Evolutionary conservation across 176 grass and related monocot species (phyloP).

Genomic region (Carex cristatella): DNA sequence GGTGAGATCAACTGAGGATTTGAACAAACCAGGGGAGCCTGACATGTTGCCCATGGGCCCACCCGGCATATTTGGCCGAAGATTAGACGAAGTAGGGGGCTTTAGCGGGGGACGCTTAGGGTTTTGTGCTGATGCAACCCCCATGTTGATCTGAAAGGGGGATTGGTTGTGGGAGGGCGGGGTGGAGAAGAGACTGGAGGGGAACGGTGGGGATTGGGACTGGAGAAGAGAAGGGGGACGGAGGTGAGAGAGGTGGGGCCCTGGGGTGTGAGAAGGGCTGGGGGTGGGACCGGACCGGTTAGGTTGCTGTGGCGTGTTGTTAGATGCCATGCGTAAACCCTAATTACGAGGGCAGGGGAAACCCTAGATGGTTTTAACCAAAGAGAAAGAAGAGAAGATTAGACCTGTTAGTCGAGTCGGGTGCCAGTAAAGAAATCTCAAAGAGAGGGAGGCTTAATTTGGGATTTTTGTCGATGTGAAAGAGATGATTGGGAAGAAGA

Average conservation of each 20-base stretch:
- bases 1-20: constrained; percentile 48
- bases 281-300: background rate
- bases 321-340: constrained; percentile 4
- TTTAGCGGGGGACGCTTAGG: constrained; percentile 70
- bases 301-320: constrained; percentile 17
- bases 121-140: constrained; percentile 27
- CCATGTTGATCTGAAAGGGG: constrained; percentile 88
- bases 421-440: background rate
- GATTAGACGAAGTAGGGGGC: constrained; percentile 34
- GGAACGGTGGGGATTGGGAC: constrained; percentile 37
- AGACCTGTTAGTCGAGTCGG: background rate
- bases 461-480: background rate
- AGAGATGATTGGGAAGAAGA: background rate
- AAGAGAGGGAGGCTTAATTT: background rate
- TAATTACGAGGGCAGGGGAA: background rate
- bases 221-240: constrained; percentile 46
- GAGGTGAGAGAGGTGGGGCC: constrained; percentile 49
- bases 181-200: constrained; percentile 50
- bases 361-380: background rate
- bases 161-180: constrained; percentile 51
- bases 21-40: constrained; percentile 21
- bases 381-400: background rate
- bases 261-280: constrained; percentile 20
- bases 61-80: constrained; percentile 18
- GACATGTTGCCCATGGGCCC: constrained; percentile 25